A percentile compares a stretch with the other conserved stretches of the same genome.
Conservation (phyloP, 2,329 filamentous ascomycete genomes). For the Ustulina deusta region DNA sequence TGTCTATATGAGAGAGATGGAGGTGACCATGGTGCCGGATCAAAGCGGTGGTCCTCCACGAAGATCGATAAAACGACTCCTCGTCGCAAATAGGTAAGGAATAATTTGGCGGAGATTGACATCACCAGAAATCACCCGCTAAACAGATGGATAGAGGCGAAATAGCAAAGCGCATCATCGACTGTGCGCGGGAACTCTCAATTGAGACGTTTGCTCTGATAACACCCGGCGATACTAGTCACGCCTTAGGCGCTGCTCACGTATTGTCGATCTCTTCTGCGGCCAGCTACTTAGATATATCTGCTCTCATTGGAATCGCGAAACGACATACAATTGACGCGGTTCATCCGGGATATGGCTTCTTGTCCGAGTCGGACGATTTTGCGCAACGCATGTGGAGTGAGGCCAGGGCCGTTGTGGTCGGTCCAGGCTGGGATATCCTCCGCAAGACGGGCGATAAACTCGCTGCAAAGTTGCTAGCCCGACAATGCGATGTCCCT, state of each 20-base stretch:
- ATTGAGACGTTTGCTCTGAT: constrained; percentile 36
- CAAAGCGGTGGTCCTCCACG: constrained; percentile 11
- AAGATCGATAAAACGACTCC: constrained; percentile 33
- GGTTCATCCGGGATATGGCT: constrained; percentile 74
- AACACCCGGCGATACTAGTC: constrained; percentile 29
- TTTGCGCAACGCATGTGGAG: constrained; percentile 63
- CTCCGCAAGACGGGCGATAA: constrained; percentile 59
- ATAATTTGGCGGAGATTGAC: not conserved
- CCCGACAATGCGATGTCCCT: constrained; percentile 59
- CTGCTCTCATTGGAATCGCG: constrained; percentile 43
- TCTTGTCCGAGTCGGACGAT: constrained; percentile 70
- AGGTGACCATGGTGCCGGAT: not conserved
- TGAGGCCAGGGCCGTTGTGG: constrained; percentile 66
- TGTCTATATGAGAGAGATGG: constrained; percentile 7
- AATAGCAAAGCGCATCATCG: constrained; percentile 37
- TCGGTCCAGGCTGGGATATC: constrained; percentile 65
- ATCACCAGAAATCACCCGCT: not conserved
- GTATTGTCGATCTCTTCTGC: constrained; percentile 27
- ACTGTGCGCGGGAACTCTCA: constrained; percentile 36
- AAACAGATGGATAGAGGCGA: constrained; percentile 27
- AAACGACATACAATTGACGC: constrained; percentile 55
- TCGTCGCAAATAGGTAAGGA: constrained; percentile 36
- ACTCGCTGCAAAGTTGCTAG: constrained; percentile 40
- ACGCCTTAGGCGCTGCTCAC: constrained; percentile 32
- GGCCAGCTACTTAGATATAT: constrained; percentile 27